Base-by-base conservation (phyloP, 202 grass and related monocot genomes). In the Zoysia matrella region DNA sequence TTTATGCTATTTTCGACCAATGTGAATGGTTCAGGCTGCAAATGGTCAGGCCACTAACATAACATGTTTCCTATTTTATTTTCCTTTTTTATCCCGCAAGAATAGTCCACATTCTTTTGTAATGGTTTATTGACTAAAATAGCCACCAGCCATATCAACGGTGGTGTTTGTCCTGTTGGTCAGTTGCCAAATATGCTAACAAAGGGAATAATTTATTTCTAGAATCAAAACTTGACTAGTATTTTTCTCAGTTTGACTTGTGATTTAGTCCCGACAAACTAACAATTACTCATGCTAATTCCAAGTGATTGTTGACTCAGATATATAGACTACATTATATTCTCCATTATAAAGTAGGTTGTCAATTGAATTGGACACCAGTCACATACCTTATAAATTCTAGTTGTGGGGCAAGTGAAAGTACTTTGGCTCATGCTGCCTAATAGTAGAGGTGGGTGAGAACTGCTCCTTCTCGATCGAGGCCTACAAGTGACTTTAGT, bases 141-240 rank as follows among this genome's bases (percentile, higher is more conserved):
- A 78, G 41, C 51, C 47, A 51, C 73, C 45, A 57, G 7, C 30
- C 74, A n/a, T 83, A 60, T 72, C 61, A 3, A 11, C 30, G 68
- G 18, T 58, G 62, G 5, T 65, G 57, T 3, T 74, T 36, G 50
- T 30, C 30, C 42, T 73, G n/a, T 55, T 15, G 50, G 70, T n/a
- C 15, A 58, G n/a, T 61, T 67, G 61, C 18, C 30, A 14, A 78
- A 67, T 78, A 47, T 47, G 41, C 50, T 56, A 64, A 73, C 46
- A 55, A 64, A 64, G 7, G 15, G 14, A 57, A 16, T 57, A 57
- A n/a, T 57, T 57, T 7, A 5, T 65, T 46, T n/a, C 47, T 87
- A 30, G 1, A 75, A 80, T 60, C 12, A 41, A 75, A 80, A 58
- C 13, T 58, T 77, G 47, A 55, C 74, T 50, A 70, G 52, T 55